Conservation (phyloP, 176 grass and related monocot species). For the Leersia perrieri region DNA sequence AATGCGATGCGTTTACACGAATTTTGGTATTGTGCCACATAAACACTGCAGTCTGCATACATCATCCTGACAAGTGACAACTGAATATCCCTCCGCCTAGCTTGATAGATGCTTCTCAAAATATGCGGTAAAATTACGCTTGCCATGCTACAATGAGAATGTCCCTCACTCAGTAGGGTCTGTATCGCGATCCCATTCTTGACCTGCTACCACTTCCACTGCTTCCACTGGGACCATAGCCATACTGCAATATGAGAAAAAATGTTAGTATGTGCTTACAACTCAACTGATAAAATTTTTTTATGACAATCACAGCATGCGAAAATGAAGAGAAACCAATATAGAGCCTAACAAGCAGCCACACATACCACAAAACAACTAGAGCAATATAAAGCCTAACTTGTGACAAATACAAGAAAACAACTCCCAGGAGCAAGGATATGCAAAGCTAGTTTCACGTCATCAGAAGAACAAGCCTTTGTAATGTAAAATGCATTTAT, state of each 20-base stretch:
- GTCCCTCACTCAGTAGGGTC: slow-evolving; percentile 58
- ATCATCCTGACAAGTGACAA: not conserved
- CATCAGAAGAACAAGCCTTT: not conserved
- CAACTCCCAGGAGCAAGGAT: not conserved
- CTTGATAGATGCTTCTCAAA: not conserved
- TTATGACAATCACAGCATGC: not conserved
- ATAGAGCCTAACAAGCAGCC: not conserved
- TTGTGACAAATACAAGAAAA: not conserved
- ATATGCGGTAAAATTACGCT: not conserved
- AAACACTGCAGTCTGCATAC: not conserved
- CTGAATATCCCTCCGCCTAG: not conserved
- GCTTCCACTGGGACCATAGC: slow-evolving; percentile 46
- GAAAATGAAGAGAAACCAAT: not conserved
- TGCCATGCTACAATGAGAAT: not conserved
- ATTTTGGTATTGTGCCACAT: not conserved
- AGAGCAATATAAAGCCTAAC: not conserved
- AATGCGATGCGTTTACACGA: not conserved
- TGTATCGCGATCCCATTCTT: slow-evolving; percentile 52
- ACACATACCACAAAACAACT: not conserved
- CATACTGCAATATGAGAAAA: slow-evolving; percentile 31
- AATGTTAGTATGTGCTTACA: not conserved
- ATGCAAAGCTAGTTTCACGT: not conserved
- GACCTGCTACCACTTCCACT: slow-evolving; percentile 43
- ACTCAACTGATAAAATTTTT: not conserved
- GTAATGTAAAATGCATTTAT: not conserved